These are phyloP conservation scores for Rhododendron ovatum DNA, from an alignment of 148 eudicot genomes.

Conservation along the genomic window DNA sequence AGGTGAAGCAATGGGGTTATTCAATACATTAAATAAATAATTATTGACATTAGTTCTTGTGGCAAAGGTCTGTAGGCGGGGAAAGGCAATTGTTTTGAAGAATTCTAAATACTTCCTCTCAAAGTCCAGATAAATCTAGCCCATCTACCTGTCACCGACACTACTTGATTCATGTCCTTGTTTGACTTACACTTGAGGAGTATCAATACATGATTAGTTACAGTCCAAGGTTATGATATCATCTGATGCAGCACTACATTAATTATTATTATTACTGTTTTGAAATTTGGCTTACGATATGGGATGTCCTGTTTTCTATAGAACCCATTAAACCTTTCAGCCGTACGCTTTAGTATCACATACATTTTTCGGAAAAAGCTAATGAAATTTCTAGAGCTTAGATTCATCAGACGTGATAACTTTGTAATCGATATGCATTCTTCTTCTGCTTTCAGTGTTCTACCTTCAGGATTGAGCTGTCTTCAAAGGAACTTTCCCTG, in stretches of 20 bases:
- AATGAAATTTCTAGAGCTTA: background rate
- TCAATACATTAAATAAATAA: background rate
- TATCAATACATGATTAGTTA: background rate
- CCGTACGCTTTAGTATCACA: background rate
- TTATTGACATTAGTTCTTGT: background rate
- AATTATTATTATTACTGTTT: background rate
- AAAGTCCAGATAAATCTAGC: background rate
- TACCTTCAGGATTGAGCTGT: conserved; percentile 37
- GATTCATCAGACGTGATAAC: background rate
- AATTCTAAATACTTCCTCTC: background rate
- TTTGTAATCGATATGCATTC: background rate
- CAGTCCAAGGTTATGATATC: background rate
- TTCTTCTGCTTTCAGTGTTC: conserved; percentile 18
- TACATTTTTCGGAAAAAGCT: background rate
- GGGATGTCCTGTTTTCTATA: background rate
- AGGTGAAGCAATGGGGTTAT: background rate
- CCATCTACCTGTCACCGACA: background rate
- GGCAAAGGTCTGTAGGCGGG: background rate
- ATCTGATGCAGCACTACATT: background rate
- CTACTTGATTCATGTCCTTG: background rate
- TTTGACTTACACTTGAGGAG: background rate
- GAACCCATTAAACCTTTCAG: background rate
- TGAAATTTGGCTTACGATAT: background rate
- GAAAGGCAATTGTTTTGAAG: background rate
- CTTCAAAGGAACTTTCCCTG: conserved; percentile 41